phyloP scores from a whole-genome alignment of 352 stramenopile species.

The Bremia lactucae region DNA sequence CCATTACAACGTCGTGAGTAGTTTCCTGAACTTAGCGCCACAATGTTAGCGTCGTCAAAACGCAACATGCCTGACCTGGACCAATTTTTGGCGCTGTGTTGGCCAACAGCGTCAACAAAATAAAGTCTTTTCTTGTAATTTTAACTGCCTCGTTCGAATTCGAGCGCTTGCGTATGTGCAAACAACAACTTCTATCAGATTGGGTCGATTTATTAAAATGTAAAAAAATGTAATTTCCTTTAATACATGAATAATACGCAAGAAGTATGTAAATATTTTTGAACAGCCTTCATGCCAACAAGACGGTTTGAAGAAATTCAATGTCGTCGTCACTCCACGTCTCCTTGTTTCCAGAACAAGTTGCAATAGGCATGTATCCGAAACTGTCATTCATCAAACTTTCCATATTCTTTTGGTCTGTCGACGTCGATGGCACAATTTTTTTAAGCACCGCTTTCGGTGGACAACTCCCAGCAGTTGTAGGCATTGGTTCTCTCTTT shows the following conservation, averaged over 20 bases:
- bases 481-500: too few species aligned
- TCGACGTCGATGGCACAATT: constrained; percentile 39
- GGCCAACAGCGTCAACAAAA: too few species aligned
- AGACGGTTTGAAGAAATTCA: constrained; percentile 61
- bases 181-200: background rate
- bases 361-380: constrained; percentile 36
- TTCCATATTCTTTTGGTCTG: constrained; percentile 42
- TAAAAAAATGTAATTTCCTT: too few species aligned
- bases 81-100: constrained; percentile 7
- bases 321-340: constrained; percentile 78
- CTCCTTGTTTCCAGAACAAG: constrained; percentile 37
- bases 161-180: background rate
- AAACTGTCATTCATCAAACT: constrained; percentile 23
- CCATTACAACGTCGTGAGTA: constrained; percentile 5
- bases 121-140: background rate
- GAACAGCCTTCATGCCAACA: constrained; percentile 33
- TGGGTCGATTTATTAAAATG: background rate
- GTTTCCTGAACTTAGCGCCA: constrained; percentile 2
- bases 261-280: constrained; percentile 2
- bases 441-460: too few species aligned
- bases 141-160: background rate
- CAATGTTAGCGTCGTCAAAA: constrained; percentile 9
- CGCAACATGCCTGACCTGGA: constrained; percentile 1
- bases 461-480: too few species aligned
- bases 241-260: too few species aligned